These are phyloP conservation scores for Cryptosporidium sp. DNA, from an alignment of 169 alveolate species.

Conservation along the genomic window DNA sequence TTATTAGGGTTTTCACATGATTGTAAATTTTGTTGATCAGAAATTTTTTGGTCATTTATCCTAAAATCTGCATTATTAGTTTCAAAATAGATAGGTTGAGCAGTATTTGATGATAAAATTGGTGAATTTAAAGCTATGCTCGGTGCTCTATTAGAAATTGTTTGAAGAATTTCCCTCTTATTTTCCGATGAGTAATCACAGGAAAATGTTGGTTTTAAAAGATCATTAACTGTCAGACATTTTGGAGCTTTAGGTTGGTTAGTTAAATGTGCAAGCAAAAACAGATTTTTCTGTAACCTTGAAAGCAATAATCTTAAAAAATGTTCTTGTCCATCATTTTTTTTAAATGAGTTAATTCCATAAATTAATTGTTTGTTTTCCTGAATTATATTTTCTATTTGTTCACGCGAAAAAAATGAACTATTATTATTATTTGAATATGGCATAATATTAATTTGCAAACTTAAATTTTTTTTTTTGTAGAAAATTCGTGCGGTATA, in stretches of 20 bases:
- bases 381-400: constrained; percentile 6
- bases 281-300: constrained; percentile 53
- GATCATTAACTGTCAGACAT: constrained; percentile 12
- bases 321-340: background rate
- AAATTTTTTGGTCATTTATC: background rate
- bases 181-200: constrained; percentile 49
- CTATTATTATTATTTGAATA: background rate
- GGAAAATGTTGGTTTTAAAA: constrained; percentile 36
- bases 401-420: constrained; percentile 26
- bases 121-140: constrained; percentile 27
- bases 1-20: constrained; percentile 14
- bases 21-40: constrained; percentile 22
- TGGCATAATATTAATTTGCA: background rate
- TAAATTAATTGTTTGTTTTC: constrained; percentile 56
- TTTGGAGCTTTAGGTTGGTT: constrained; percentile 71
- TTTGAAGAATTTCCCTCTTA: background rate
- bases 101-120: constrained; percentile 6
- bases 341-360: constrained; percentile 35
- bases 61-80: constrained; percentile 14
- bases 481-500: background rate
- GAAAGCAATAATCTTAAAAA: constrained; percentile 15
- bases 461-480: background rate
- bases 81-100: constrained; percentile 27
- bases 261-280: constrained; percentile 50
- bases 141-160: constrained; percentile 28